A percentile compares a stretch with the other conserved stretches of the same genome.
Conservation (phyloP, 2,329 filamentous ascomycete species). For the Alternaria consortialis region DNA sequence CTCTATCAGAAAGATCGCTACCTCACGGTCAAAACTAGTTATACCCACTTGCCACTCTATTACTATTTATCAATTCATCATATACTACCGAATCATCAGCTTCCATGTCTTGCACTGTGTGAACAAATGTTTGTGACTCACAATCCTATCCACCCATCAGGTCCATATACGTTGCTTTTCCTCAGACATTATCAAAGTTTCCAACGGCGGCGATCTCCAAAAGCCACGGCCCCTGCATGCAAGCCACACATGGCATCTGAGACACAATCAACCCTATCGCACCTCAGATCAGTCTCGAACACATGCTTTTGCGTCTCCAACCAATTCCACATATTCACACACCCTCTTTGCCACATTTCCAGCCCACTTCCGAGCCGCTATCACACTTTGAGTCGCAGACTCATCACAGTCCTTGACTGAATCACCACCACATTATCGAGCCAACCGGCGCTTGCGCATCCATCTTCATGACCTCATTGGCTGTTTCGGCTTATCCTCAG, state of each 20-base stretch:
- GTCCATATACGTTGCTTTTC: conserved; percentile 7
- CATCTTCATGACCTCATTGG: conserved; percentile 16
- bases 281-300: conserved; percentile 26
- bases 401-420: conserved; percentile 18
- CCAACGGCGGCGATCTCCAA: conserved; percentile 17
- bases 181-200: background rate
- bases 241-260: conserved; percentile 40
- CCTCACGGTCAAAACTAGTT: conserved; percentile 44
- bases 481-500: conserved; percentile 12
- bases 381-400: conserved; percentile 19
- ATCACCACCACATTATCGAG: conserved; percentile 8
- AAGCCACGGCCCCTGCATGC: conserved; percentile 29
- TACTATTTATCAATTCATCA: conserved; percentile 33
- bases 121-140: conserved; percentile 3
- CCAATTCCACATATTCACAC: conserved; percentile 19
- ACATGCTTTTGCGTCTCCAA: conserved; percentile 17
- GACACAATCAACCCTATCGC: conserved; percentile 27
- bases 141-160: background rate
- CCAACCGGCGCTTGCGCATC: conserved; percentile 22
- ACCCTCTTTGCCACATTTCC: conserved; percentile 13
- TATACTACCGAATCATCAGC: conserved; percentile 1
- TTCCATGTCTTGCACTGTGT: background rate
- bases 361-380: conserved; percentile 9
- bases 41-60: conserved; percentile 36
- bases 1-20: conserved; percentile 27